Percentiles rank a stretch among this genome's conserved stretches.
Conservation (phyloP, 805 yeast genomes). For the Starmerella asiatica region DNA sequence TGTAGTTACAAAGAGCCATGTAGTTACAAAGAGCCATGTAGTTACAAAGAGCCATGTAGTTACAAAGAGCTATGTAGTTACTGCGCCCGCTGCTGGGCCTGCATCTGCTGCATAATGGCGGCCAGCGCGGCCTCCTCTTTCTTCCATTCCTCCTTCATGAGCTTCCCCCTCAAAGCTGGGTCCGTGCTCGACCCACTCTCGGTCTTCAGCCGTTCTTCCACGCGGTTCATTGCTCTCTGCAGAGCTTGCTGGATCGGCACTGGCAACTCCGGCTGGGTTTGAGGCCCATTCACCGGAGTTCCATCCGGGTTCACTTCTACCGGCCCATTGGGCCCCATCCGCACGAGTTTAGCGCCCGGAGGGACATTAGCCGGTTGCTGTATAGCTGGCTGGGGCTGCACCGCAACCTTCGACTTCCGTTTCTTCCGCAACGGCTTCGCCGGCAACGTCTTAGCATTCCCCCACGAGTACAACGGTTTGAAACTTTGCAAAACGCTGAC, state of each 20-base stretch:
- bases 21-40: no score
- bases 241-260: constrained; percentile 13
- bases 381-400: background rate
- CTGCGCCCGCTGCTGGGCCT: constrained; percentile 6
- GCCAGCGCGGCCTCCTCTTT: constrained; percentile 16
- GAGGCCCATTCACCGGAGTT: background rate
- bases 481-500: constrained; percentile 89
- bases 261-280: constrained; percentile 2
- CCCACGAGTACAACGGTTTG: constrained; percentile 79
- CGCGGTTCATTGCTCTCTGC: constrained; percentile 10
- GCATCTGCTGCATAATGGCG: constrained; percentile 1
- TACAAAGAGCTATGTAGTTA: no score
- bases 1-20: no score
- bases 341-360: background rate
- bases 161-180: constrained; percentile 13
- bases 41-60: no score
- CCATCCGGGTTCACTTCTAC: background rate
- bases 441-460: constrained; percentile 31
- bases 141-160: constrained; percentile 19
- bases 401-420: constrained; percentile 13
- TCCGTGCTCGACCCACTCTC: constrained; percentile 12
- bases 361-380: background rate
- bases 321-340: constrained; percentile 1
- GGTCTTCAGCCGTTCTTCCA: constrained; percentile 10
- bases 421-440: constrained; percentile 19